phyloP scores from a whole-genome alignment of 257 asterid species.

The Lycium barbarum region DNA sequence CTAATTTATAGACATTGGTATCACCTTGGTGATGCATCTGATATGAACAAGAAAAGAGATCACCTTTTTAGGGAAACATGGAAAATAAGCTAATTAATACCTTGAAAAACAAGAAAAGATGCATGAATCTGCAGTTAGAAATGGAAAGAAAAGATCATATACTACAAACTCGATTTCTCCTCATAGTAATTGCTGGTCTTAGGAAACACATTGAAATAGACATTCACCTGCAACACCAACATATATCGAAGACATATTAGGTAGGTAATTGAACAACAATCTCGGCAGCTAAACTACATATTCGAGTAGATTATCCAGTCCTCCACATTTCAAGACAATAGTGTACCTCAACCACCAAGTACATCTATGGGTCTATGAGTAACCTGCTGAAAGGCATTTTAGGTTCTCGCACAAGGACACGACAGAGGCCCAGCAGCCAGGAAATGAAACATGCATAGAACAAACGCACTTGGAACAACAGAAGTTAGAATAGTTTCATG shows the following conservation, averaged over 20 bases:
- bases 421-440: background rate
- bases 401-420: background rate
- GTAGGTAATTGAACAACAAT: background rate
- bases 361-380: background rate
- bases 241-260: background rate
- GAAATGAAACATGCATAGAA: background rate
- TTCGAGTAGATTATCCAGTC: slow-evolving; percentile 6
- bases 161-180: background rate
- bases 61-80: background rate
- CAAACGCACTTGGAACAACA: background rate
- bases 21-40: slow-evolving; percentile 6
- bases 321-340: background rate
- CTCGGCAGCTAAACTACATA: background rate
- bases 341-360: background rate
- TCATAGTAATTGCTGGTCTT: background rate
- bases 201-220: background rate
- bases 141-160: slow-evolving; percentile 6
- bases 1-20: background rate
- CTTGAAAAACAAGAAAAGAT: slow-evolving; percentile 7
- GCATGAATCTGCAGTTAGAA: slow-evolving; percentile 1
- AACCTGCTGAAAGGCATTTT: background rate
- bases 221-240: background rate
- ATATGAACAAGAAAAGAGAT: background rate
- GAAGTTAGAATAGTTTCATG: background rate
- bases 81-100: slow-evolving; percentile 6